phyloP scores from a whole-genome alignment of 257 asterid genomes.

The Solanum lycopersicoides region DNA sequence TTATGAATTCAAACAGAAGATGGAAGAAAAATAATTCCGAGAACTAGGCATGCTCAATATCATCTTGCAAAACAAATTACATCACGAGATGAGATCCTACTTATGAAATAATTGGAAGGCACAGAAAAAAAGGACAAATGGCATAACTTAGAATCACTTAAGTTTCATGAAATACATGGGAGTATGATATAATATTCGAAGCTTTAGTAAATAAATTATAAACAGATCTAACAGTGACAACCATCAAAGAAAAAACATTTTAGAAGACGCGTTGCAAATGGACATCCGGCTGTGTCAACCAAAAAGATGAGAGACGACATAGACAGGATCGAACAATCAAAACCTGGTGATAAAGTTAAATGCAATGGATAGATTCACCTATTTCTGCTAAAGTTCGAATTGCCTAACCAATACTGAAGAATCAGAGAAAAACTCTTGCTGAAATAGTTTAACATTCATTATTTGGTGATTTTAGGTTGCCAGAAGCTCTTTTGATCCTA shows the following conservation, averaged over 20 bases:
- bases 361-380: not conserved
- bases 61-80: not conserved
- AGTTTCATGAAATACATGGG: not conserved
- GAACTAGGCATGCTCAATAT: not conserved
- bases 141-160: not conserved
- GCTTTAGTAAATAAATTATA: too few relatives aligned
- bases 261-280: not conserved
- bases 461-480: not conserved
- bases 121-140: not conserved
- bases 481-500: not conserved
- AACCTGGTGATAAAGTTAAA: not conserved
- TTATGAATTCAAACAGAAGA: not conserved
- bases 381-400: not conserved
- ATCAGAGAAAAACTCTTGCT: not conserved
- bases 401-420: not conserved
- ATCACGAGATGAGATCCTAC: not conserved
- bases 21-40: not conserved
- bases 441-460: not conserved
- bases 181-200: not conserved
- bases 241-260: not conserved
- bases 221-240: not conserved
- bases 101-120: not conserved
- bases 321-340: not conserved
- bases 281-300: not conserved
- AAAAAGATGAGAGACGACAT: not conserved